Evolutionary conservation across 208 protist genomes (phyloP), one percentile per base, ranked within the genome.

Genomic region (Acanthamoeba healyi): DNA sequence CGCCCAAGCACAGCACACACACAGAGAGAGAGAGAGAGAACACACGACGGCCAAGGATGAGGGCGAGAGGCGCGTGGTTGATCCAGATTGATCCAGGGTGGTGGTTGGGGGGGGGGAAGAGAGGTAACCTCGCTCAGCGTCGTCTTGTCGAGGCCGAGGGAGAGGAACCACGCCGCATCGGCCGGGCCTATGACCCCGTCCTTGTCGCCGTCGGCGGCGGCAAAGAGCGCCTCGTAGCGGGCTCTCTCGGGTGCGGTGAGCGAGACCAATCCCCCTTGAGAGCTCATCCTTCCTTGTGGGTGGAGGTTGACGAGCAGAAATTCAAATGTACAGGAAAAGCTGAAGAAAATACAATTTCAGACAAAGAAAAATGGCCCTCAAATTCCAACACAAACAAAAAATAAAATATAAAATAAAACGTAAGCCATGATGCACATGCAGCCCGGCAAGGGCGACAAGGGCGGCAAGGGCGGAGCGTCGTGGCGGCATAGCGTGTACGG

Each of bases 401-500:
- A 26, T 61, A 7, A 61, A 61, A 26, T 3, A 61, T n/a, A 61
- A 61, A 61, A n/a, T n/a, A n/a, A n/a, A n/a, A n/a, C n/a, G 49
- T 15, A 54, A 6, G 49, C 49, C 6, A 82, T 44, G 72, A 44
- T 82, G 72, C 34, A 82, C 22, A 77, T 42, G 40, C 34, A 32
- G 65, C 2, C 10, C 5, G 29, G 65, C 5, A 26, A 40, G n/a
- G 65, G 65, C n/a, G 58, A 19, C 7, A 82, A 82, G 72, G 72
- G 19, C 42, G 72, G 72, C 12, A 82, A 82, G 72, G 72, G 42
- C 5, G 72, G 40, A 4, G 72, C 72, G 3, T 54, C 72, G 42
- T 82, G 72, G 72, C 98, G 99, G 95, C 96, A 97, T 81, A 98
- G 99, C 87, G 95, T 97, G 15, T 98, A 98, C n/a, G 98, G 98